Evolutionary conservation across 2,329 filamentous ascomycete genomes (phyloP).

Genomic region (Arthrocladium fulminans): DNA sequence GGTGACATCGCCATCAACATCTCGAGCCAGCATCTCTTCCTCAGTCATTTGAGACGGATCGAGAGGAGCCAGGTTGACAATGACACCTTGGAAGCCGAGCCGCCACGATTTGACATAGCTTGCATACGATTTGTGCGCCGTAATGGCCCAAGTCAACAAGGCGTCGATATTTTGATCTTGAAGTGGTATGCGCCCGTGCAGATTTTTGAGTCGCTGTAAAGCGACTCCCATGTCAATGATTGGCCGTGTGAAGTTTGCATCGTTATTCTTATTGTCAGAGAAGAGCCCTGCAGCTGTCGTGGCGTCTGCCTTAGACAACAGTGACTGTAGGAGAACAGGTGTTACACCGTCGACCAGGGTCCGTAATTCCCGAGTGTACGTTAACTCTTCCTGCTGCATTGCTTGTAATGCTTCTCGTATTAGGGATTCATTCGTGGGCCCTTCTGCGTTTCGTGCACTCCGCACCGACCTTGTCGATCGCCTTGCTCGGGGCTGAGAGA

Average conservation of each 20-base stretch:
- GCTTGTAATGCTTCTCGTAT: slow-evolving; percentile 65
- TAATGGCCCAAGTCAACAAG: slow-evolving; percentile 73
- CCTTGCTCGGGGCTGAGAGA: slow-evolving; percentile 58
- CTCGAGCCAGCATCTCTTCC: slow-evolving; percentile 48
- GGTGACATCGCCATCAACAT: slow-evolving; percentile 52
- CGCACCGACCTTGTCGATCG: slow-evolving; percentile 66
- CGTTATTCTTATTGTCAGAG: slow-evolving; percentile 44
- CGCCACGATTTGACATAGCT: slow-evolving; percentile 85
- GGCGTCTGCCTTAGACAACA: slow-evolving; percentile 62
- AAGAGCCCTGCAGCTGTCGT: slow-evolving; percentile 60
- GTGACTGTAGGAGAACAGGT: slow-evolving; percentile 77
- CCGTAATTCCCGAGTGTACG: slow-evolving; percentile 83
- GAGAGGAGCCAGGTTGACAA: slow-evolving; percentile 80
- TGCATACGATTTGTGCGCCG: slow-evolving; percentile 67
- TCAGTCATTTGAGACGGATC: slow-evolving; percentile 45
- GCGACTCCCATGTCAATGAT: slow-evolving; percentile 91
- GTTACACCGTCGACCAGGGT: slow-evolving; percentile 93
- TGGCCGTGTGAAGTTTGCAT: slow-evolving; percentile 64
- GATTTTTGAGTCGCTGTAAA: slow-evolving; percentile 69
- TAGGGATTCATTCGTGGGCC: slow-evolving; percentile 57
- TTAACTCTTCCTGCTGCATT: slow-evolving; percentile 70
- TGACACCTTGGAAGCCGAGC: slow-evolving; percentile 85
- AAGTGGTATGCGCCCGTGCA: slow-evolving; percentile 72
- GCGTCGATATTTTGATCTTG: slow-evolving; percentile 52
- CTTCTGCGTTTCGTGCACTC: slow-evolving; percentile 64